Evolutionary conservation across 495 filamentous ascomycete species (phyloP).

Genomic region (Hyphodiscus hymeniophilus): DNA sequence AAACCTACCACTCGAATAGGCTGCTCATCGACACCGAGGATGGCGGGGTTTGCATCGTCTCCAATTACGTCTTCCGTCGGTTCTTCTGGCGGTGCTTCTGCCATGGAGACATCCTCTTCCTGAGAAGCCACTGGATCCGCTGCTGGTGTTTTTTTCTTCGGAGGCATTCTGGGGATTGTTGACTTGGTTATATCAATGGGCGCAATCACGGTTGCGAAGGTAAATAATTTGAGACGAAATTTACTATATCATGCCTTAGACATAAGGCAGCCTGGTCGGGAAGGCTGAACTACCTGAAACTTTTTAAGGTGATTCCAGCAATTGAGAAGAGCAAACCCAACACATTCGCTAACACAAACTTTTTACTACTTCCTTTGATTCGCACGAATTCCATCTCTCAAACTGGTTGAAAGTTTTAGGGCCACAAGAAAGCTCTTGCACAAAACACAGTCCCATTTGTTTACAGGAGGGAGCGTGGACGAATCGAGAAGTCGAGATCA

Average conservation of each 20-base stretch:
- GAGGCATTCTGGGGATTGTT: constrained; percentile 13
- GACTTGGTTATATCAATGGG: not conserved
- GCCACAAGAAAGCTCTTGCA: too few species aligned
- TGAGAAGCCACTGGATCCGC: constrained; percentile 18
- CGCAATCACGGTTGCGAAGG: constrained; percentile 1
- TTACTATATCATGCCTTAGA: not conserved
- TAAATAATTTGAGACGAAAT: not conserved
- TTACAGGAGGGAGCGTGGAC: too few species aligned
- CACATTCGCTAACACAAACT: too few species aligned
- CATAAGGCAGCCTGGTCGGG: not conserved
- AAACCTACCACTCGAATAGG: constrained; percentile 48
- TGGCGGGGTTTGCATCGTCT: constrained; percentile 28
- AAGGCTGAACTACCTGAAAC: too few species aligned
- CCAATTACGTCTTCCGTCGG: constrained; percentile 28
- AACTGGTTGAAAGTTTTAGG: too few species aligned
- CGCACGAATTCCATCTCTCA: too few species aligned
- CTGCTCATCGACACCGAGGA: constrained; percentile 37
- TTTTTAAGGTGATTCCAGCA: too few species aligned
- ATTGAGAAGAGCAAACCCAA: too few species aligned
- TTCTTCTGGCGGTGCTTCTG: constrained; percentile 34
- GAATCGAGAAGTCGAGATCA: too few species aligned
- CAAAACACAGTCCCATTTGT: too few species aligned
- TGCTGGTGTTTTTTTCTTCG: constrained; percentile 12
- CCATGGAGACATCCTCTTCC: constrained; percentile 45
- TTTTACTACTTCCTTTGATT: too few species aligned